Evolutionary conservation across 192 early-diverging fungal species (phyloP).

Genomic region (Podochytrium sp.): DNA sequence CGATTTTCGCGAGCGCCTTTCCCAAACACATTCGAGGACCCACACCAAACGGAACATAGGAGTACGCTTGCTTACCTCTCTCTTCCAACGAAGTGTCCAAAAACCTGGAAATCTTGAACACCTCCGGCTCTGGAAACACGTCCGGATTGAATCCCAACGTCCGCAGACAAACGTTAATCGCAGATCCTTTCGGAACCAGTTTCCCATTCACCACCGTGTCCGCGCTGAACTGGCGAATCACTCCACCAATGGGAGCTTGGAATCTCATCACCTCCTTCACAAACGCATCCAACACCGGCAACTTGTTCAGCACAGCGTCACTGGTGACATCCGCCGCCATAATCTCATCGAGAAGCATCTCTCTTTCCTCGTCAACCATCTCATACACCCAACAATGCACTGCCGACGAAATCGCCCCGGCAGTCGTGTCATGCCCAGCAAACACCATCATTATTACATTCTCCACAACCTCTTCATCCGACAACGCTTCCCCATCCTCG

Average conservation of each 20-base stretch:
- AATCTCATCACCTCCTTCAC: conserved; percentile 21
- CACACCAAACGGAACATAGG: conserved; percentile 11
- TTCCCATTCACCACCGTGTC: not conserved
- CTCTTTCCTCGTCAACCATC: not conserved
- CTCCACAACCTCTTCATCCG: conserved; percentile 11
- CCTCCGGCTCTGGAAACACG: conserved; percentile 7
- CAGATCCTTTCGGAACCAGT: not conserved
- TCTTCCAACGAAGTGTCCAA: not conserved
- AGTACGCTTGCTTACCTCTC: not conserved
- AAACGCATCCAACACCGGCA: conserved; percentile 31
- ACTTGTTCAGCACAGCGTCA: not conserved
- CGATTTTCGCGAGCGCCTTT: too few species aligned
- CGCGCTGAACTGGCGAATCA: not conserved
- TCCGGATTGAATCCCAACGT: not conserved
- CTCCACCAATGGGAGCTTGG: not conserved
- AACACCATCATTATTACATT: conserved; percentile 13
- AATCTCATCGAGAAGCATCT: conserved; percentile 3
- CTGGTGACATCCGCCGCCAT: too few species aligned
- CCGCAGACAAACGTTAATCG: not conserved
- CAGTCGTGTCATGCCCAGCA: conserved; percentile 24
- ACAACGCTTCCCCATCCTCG: too few species aligned
- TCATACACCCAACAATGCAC: conserved; percentile 12
- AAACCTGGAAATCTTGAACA: conserved; percentile 11
- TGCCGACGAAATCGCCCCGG: not conserved
- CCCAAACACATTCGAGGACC: too few species aligned